These are phyloP conservation scores for Talinum fruticosum DNA, from an alignment of 148 eudicot species.

Conservation along the genomic window DNA sequence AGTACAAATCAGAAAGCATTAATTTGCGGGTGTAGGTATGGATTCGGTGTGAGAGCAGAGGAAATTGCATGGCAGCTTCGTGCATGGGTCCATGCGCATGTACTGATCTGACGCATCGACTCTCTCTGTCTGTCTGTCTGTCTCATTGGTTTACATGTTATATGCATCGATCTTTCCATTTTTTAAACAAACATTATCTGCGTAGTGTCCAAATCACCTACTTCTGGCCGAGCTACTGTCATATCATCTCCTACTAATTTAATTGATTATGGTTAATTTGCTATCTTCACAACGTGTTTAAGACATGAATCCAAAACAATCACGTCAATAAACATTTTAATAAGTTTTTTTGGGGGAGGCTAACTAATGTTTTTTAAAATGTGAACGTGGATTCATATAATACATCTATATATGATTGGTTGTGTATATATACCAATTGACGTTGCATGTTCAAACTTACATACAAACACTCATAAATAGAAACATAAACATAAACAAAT, in stretches of 20 bases:
- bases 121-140: neutral
- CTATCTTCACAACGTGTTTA: neutral
- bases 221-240: neutral
- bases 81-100: slow-evolving; percentile 11
- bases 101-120: slow-evolving; percentile 13
- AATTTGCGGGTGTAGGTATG: slow-evolving; percentile 9
- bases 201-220: neutral
- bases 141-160: neutral
- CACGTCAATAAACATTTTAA: neutral
- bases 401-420: no score
- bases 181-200: neutral
- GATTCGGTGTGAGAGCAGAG: slow-evolving; percentile 23
- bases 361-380: no score
- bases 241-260: no score
- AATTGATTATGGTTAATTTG: no score
- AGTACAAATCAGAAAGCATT: no score
- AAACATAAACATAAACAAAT: no score
- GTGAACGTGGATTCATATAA: no score
- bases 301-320: neutral
- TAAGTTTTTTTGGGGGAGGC: neutral
- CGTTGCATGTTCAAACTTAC: no score
- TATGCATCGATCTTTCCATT: neutral
- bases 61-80: slow-evolving; percentile 72
- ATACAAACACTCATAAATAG: no score
- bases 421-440: no score